Evolutionary conservation across 768 basidiomycete genomes (phyloP), one percentile per base, ranked within the genome.

Genomic region (Tubosaeta sp.): DNA sequence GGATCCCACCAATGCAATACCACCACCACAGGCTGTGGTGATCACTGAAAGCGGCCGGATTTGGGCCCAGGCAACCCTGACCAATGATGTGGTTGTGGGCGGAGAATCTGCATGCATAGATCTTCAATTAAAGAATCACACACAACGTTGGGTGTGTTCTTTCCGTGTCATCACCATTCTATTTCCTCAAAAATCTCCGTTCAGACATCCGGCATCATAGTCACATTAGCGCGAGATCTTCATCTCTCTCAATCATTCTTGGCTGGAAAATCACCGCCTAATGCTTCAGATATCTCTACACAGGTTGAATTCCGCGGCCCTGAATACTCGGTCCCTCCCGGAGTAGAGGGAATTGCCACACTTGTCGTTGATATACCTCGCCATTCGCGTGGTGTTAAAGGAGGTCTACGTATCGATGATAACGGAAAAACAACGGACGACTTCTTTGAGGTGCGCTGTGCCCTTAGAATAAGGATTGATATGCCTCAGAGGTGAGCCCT

Each of bases 31-130:
- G 53, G 81, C 73, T 7, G 78, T 86, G 3, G 75, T 79, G 9
- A 79, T 92, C 22, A 86, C 83, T 0, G 90, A 93, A 62, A 80
- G 78, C 56, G 90, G 90, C 6, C 90, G 86, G 66, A 75, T 93
- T 27, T 89, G 87, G 83, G 78, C 80, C 40, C 85, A 86, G 59
- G 89, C 80, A 1, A 78, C 71, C 48, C 63, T 93, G 16, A 69
- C 87, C 21, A 85, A 81, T 30, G 81, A 78, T 8, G 68, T 85
- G 13, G 60, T 84, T 16, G 74, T 89, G 8, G 79, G 84, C 27
- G 90, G 90, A 9, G 80, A 83, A 60, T 80, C 78, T 53, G 83
- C 78, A 16, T 86, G 83, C 61, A 73, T 92, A 38, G 85, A 90
- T 59, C 68, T 93, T 47, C 81, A 85, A 55, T 83, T 92, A 43